Percentiles rank a stretch among this genome's conserved stretches.
Evolutionary conservation across 768 basidiomycete genomes (phyloP).

Genomic region (Leucocoprinus birnbaumii): DNA sequence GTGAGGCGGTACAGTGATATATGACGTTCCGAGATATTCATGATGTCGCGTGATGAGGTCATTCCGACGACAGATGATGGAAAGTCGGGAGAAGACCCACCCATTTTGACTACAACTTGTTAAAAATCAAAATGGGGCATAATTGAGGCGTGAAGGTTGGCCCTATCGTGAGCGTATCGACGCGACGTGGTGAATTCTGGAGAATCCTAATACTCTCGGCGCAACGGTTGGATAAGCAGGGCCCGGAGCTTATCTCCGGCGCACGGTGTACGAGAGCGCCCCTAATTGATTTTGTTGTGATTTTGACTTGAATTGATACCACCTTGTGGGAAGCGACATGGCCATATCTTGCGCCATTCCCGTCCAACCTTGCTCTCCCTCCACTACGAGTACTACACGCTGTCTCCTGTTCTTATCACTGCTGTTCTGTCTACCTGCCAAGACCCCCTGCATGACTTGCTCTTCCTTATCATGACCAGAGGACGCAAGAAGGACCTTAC

Average conservation of each 20-base stretch:
- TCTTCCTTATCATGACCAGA: constrained; percentile 43
- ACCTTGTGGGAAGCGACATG: constrained; percentile 11
- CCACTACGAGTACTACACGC: constrained; percentile 10
- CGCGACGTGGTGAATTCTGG: not conserved
- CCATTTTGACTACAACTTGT: not conserved
- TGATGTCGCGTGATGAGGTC: not conserved
- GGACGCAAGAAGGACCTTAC: constrained; percentile 65
- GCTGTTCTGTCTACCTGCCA: constrained; percentile 14
- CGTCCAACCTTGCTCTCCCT: constrained; percentile 24
- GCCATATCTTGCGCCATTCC: constrained; percentile 35
- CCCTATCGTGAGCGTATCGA: not conserved
- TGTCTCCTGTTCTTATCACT: constrained; percentile 13
- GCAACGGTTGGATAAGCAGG: not conserved
- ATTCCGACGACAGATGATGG: not conserved
- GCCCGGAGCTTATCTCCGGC: constrained; percentile 14
- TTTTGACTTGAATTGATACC: constrained; percentile 17
- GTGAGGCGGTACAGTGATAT: not conserved
- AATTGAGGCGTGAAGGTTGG: no score
- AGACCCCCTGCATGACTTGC: constrained; percentile 7
- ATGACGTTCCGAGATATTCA: no score
- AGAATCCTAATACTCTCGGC: not conserved
- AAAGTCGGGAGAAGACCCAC: not conserved
- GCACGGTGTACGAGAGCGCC: not conserved
- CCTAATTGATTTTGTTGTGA: constrained; percentile 18
- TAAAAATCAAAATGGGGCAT: not conserved